Conservation (phyloP, 2,329 filamentous ascomycete genomes). For the Metarhizium anisopliae region DNA sequence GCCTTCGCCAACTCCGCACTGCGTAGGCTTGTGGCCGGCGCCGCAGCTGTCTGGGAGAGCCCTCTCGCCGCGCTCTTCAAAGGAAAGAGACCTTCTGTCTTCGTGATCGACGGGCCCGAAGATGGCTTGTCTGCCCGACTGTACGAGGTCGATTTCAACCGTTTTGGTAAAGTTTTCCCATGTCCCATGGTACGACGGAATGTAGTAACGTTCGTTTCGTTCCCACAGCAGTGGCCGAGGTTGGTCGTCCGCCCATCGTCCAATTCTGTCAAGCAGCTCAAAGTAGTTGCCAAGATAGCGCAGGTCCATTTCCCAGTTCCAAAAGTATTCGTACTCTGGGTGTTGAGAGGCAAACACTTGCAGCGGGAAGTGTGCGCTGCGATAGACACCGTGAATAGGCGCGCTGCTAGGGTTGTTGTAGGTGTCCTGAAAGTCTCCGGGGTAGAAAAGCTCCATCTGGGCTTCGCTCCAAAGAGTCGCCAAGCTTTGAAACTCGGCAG, state of each 20-base stretch:
- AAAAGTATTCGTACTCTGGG: conserved; percentile 57
- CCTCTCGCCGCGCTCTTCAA: conserved; percentile 43
- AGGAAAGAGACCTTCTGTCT: conserved; percentile 35
- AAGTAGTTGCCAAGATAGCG: conserved; percentile 58
- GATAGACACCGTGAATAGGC: conserved; percentile 61
- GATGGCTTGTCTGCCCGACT: conserved; percentile 44
- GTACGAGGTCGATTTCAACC: conserved; percentile 52
- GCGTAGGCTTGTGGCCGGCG: conserved; percentile 36
- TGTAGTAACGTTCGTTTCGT: conserved; percentile 66
- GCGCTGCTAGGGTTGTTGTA: conserved; percentile 48
- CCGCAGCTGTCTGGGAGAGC: conserved; percentile 47
- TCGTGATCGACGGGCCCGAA: conserved; percentile 57
- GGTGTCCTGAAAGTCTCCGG: conserved; percentile 59
- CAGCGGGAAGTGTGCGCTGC: conserved; percentile 53
- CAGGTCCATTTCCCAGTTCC: conserved; percentile 66
- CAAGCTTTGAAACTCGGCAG: conserved; percentile 70
- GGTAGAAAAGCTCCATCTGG: conserved; percentile 74
- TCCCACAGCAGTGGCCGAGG: conserved; percentile 70
- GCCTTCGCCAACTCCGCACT: conserved; percentile 61
- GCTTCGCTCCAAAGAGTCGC: conserved; percentile 78
- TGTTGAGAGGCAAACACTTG: conserved; percentile 56
- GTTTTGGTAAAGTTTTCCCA: conserved; percentile 64
- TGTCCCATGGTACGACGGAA: conserved; percentile 58
- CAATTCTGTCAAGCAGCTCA: conserved; percentile 62
- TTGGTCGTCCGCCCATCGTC: conserved; percentile 58